Percentiles rank a stretch among this genome's conserved stretches.
Evolutionary conservation across 179 eudicot genomes (phyloP).

Genomic region (Amaranthus tricolor): DNA sequence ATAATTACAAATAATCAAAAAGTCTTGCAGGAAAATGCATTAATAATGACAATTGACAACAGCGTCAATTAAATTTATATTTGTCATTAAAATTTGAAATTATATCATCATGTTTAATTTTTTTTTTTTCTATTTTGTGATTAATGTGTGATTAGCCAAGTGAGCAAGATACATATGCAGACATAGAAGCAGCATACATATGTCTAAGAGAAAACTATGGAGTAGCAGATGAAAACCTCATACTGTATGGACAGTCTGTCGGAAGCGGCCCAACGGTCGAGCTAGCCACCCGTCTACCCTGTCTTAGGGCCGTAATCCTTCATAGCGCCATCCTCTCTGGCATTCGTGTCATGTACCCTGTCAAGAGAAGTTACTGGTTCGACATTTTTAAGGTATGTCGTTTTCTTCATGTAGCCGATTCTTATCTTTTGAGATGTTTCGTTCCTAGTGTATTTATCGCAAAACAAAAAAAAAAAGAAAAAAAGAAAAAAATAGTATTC

Average conservation of each 20-base stretch:
- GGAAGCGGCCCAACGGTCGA: constrained; percentile 87
- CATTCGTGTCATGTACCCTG: constrained; percentile 70
- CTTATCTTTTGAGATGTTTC: too few species aligned
- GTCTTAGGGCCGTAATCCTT: constrained; percentile 70
- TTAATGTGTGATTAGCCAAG: constrained; percentile 51
- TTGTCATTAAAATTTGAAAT: not conserved
- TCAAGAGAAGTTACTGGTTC: constrained; percentile 72
- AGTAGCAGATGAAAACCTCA: constrained; percentile 63
- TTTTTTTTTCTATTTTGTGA: not conserved
- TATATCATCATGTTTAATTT: constrained; percentile 11
- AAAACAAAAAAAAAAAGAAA: too few species aligned
- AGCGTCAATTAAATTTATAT: not conserved
- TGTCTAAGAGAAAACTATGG: constrained; percentile 80
- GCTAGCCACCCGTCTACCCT: constrained; percentile 64
- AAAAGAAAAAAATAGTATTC: too few species aligned
- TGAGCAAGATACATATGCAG: constrained; percentile 84
- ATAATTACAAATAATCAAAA: not conserved
- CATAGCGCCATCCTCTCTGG: constrained; percentile 89
- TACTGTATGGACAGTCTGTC: constrained; percentile 75
- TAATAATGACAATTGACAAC: too few species aligned
- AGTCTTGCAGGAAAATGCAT: too few species aligned
- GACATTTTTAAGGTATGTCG: constrained; percentile 71
- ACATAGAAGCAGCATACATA: constrained; percentile 79
- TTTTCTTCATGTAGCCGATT: too few species aligned
- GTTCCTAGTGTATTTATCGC: too few species aligned